phyloP scores from a whole-genome alignment of 2,329 filamentous ascomycete genomes.

The Hymenoscyphus albidus region DNA sequence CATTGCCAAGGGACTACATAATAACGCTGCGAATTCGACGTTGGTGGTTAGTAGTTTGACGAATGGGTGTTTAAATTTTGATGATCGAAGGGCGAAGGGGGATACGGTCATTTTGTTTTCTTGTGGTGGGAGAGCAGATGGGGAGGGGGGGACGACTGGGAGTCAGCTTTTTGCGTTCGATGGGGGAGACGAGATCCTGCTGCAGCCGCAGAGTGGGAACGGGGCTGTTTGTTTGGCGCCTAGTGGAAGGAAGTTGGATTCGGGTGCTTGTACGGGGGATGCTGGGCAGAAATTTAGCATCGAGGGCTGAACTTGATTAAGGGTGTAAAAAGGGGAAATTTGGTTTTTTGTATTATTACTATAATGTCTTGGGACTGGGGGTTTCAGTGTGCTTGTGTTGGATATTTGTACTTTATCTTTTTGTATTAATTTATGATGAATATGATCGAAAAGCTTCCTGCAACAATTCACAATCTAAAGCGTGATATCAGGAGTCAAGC shows the following conservation, averaged over 20 bases:
- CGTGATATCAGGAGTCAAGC: too few species aligned
- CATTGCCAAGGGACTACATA: constrained; percentile 48
- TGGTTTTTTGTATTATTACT: background rate
- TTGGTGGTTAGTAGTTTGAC: constrained; percentile 54
- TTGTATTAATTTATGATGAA: background rate
- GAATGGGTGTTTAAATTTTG: constrained; percentile 56
- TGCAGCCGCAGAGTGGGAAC: constrained; percentile 44
- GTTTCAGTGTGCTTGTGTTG: background rate
- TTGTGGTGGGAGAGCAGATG: constrained; percentile 55
- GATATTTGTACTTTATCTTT: background rate
- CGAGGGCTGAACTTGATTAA: constrained; percentile 1
- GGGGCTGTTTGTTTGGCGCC: constrained; percentile 43
- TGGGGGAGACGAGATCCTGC: constrained; percentile 39
- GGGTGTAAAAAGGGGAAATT: background rate
- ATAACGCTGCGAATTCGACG: constrained; percentile 42
- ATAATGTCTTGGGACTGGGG: background rate
- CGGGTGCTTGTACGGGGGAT: constrained; percentile 19
- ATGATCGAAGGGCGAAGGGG: constrained; percentile 47
- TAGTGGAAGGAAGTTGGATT: constrained; percentile 26
- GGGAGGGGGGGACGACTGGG: constrained; percentile 39
- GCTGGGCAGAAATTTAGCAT: constrained; percentile 24
- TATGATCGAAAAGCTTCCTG: background rate
- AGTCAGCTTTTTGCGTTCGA: constrained; percentile 49
- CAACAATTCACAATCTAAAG: background rate
- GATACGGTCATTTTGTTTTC: constrained; percentile 55